Conservation (phyloP, 2,329 filamentous ascomycete genomes). For the Cladophialophora exuberans region DNA sequence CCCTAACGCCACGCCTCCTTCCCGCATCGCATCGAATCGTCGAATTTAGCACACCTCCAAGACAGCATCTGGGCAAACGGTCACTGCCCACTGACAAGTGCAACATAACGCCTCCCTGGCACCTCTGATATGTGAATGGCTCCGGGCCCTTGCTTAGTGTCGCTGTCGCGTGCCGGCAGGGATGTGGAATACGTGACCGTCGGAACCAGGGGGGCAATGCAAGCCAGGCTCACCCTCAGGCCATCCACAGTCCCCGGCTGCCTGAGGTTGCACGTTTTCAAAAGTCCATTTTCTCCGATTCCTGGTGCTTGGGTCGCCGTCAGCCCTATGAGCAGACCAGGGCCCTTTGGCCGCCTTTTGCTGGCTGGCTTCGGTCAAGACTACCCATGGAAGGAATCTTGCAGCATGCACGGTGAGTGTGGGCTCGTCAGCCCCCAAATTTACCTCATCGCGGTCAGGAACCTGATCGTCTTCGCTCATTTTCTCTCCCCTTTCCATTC, state of each 20-base stretch:
- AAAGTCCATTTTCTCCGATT: slow-evolving; percentile 17
- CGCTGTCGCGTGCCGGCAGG: background rate
- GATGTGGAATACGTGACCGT: background rate
- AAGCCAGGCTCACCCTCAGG: slow-evolving; percentile 11
- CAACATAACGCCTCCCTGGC: slow-evolving; percentile 19
- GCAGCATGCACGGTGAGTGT: slow-evolving; percentile 14
- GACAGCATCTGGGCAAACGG: background rate
- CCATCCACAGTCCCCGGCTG: slow-evolving; percentile 5
- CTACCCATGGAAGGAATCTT: background rate
- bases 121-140: slow-evolving; percentile 2
- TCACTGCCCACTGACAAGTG: slow-evolving; percentile 25
- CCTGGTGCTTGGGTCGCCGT: slow-evolving; percentile 1
- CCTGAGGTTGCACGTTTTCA: slow-evolving; percentile 10
- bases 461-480: slow-evolving; percentile 7
- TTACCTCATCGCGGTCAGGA: slow-evolving; percentile 21
- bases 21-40: slow-evolving; percentile 12
- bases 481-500: slow-evolving; percentile 1
- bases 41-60: slow-evolving; percentile 24
- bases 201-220: slow-evolving; percentile 4
- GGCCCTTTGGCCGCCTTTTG: slow-evolving; percentile 8
- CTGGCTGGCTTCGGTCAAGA: background rate
- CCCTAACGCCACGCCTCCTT: slow-evolving; percentile 12
- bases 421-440: slow-evolving; percentile 29
- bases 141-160: background rate
- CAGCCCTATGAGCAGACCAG: slow-evolving; percentile 24